phyloP scores from a whole-genome alignment of 352 stramenopile species.

The Globisporangium carolinianum region DNA sequence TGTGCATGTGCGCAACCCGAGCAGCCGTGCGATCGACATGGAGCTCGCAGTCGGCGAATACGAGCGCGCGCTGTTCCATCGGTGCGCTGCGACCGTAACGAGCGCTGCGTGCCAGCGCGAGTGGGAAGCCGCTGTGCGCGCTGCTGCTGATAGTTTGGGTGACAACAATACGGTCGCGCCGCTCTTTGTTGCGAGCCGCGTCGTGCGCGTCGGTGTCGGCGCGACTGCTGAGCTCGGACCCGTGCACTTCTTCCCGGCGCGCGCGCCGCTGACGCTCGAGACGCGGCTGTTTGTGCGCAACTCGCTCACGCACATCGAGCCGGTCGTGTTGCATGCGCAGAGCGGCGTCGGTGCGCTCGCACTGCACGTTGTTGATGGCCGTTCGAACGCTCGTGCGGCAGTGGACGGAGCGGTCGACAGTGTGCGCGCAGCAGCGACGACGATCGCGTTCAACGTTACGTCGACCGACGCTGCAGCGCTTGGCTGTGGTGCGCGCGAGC shows the following conservation, averaged over 20 bases:
- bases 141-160: background rate
- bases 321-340: constrained; percentile 23
- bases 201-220: constrained; percentile 20
- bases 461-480: background rate
- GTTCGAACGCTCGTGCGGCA: too few relatives aligned
- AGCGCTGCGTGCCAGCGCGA: constrained; percentile 24
- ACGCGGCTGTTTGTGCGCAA: constrained; percentile 48
- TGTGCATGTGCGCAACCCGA: constrained; percentile 41
- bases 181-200: constrained; percentile 27
- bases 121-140: constrained; percentile 17
- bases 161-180: constrained; percentile 10
- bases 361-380: constrained; percentile 5
- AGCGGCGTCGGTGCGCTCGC: constrained; percentile 35
- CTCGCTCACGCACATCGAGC: constrained; percentile 59
- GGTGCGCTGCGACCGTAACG: constrained; percentile 15
- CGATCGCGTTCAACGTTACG: background rate
- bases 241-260: constrained; percentile 56
- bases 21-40: constrained; percentile 36
- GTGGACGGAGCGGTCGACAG: background rate
- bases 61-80: constrained; percentile 41
- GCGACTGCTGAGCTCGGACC: constrained; percentile 31
- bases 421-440: background rate
- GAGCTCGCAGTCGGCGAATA: constrained; percentile 32
- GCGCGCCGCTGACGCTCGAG: constrained; percentile 17
- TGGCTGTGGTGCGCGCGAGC: background rate